Evolutionary conservation across 495 filamentous ascomycete species (phyloP).

Genomic region (Apiosordaria backusii): DNA sequence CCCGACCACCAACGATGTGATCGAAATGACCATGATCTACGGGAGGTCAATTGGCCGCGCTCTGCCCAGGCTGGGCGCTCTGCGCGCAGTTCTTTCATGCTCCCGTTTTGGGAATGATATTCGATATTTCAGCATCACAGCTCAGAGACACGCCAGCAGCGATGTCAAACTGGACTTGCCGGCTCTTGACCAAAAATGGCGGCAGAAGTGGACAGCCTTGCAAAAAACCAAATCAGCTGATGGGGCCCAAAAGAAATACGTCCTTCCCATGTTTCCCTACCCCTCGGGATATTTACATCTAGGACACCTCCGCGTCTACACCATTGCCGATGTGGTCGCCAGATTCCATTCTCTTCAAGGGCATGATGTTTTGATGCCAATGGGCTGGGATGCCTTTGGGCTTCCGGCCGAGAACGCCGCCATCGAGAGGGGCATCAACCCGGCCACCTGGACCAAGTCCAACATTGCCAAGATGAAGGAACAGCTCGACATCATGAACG

Average conservation of each 20-base stretch:
- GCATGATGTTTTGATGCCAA: conserved; percentile 73
- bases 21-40: conserved; percentile 30
- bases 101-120: conserved; percentile 7
- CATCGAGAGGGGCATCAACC: conserved; percentile 78
- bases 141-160: conserved; percentile 29
- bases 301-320: conserved; percentile 85
- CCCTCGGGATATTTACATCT: conserved; percentile 87
- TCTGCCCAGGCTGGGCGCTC: conserved; percentile 22
- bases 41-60: conserved; percentile 33
- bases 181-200: conserved; percentile 75
- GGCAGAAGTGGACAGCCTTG: conserved; percentile 29
- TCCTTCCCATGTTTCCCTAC: conserved; percentile 91
- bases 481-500: conserved; percentile 73
- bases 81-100: conserved; percentile 7
- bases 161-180: conserved; percentile 56
- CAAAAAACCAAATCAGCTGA: conserved; percentile 10
- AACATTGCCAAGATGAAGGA: conserved; percentile 84
- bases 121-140: conserved; percentile 11
- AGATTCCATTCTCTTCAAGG: conserved; percentile 75
- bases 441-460: conserved; percentile 69
- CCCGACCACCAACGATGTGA: conserved; percentile 22
- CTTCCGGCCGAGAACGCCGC: conserved; percentile 90
- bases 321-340: conserved; percentile 80
- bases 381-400: conserved; percentile 94
- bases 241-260: conserved; percentile 56